Conservation (phyloP, 306 rosid species). For the Arachis hypogaea region DNA sequence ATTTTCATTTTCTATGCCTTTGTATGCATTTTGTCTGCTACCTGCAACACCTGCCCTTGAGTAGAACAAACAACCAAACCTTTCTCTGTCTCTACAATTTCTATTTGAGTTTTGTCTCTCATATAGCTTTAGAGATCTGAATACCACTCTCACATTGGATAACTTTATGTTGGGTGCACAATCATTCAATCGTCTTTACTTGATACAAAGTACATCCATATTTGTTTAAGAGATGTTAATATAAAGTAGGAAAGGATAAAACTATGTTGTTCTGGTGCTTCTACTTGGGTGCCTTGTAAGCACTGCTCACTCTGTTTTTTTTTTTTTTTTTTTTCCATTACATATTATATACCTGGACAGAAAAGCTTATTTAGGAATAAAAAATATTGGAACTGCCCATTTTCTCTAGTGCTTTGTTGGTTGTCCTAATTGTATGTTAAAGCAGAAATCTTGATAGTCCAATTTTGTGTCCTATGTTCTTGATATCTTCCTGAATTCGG, state of each 20-base stretch:
- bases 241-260: background rate
- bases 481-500: conserved; percentile 78
- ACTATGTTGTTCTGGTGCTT: conserved; percentile 14
- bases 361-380: conserved; percentile 5
- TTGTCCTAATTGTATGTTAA: conserved; percentile 7
- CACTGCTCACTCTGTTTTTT: background rate
- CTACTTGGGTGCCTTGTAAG: background rate
- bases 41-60: conserved; percentile 1
- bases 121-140: background rate
- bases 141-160: background rate
- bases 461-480: conserved; percentile 67
- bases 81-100: background rate
- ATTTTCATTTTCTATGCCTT: background rate
- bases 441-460: conserved; percentile 76
- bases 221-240: background rate
- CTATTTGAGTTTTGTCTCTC: background rate
- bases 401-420: conserved; percentile 17
- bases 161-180: conserved; percentile 5
- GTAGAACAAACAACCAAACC: conserved; percentile 21
- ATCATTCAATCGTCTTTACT: background rate
- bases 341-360: conserved; percentile 5
- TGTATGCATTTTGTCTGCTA: background rate
- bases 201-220: conserved; percentile 4
- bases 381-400: conserved; percentile 20
- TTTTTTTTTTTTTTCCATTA: background rate